Evolutionary conservation across 2,329 filamentous ascomycete species (phyloP), one percentile per base, ranked within the genome.

Genomic region (Calonectria montana): DNA sequence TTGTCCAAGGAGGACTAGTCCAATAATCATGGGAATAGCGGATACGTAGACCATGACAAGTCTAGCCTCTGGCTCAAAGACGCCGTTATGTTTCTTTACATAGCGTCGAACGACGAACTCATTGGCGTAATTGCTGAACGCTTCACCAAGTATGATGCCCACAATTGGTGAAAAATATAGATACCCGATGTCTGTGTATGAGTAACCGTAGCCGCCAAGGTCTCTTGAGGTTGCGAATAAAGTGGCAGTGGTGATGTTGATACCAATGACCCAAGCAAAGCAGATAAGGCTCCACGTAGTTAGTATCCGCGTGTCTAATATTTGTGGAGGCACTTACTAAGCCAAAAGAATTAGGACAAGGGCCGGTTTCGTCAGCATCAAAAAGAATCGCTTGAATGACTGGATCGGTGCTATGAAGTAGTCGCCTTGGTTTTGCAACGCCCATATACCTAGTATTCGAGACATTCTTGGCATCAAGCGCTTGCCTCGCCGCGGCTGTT

Each of bases 161-260:
- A 90, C 85, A 29, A 91, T 84, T 3, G 88, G 88, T 0, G 88
- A 87, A 78, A 91, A 91, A 81, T 91, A 91, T 77, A 91, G 89
- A 80, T 79, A 86, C 75, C 87, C 89, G 59, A 90, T 87, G 64
- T 87, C 83, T 55, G 84, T 84, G 0, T 85, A 83, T 0, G 84
- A 86, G 76, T 90, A 89, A 13, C 84, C 83, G 76, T 90, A 90
- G 4, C 88, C 79, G 0, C 86, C 85, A 1, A 83, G 82, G 3
- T 47, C 70, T 4, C 12, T 41, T 1, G 75, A 74, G 7, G 72
- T 66, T 6, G 59, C 65, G 9, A 90, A 81, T 69, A 90, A 87
- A 23, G 90, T 88, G 53, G 87, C 83, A 0, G 89, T 82, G 0
- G 88, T 90, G 0, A 88, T 89, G 76, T 91, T 90, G 79, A 91